A percentile compares a stretch with the other conserved stretches of the same genome.
These are phyloP conservation scores for Phytopythium cucurbitacearum DNA, from an alignment of 352 stramenopile species.

Conservation along the genomic window DNA sequence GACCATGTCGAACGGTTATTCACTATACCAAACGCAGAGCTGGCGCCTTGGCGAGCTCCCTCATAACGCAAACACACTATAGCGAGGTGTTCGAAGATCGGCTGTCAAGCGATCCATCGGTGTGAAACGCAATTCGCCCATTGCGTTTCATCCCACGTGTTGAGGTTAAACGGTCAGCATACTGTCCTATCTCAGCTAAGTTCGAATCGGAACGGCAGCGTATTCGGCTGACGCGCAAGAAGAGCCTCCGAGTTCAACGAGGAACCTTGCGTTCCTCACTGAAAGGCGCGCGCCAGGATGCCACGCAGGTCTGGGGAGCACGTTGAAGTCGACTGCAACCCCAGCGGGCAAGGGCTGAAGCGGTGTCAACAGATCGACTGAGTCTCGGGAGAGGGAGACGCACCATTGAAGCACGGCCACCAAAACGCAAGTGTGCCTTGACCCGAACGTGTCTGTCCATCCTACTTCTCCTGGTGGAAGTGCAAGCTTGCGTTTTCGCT, in stretches of 20 bases:
- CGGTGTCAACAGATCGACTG: background rate
- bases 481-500: conserved; percentile 3
- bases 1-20: background rate
- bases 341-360: background rate
- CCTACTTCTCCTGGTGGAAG: background rate
- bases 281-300: conserved; percentile 3
- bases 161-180: background rate
- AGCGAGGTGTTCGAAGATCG: background rate
- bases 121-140: conserved; percentile 6
- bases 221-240: conserved; percentile 21
- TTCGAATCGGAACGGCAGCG: conserved; percentile 9
- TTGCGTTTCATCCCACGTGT: conserved; percentile 16
- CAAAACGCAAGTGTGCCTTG: no score
- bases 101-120: background rate
- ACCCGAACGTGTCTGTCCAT: background rate
- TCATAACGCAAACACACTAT: background rate
- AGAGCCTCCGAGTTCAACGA: conserved; percentile 2
- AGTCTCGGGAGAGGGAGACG: background rate
- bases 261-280: conserved; percentile 13
- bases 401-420: no score
- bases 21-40: background rate
- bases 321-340: conserved; percentile 4
- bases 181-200: conserved; percentile 10
- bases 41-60: background rate
- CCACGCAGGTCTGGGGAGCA: background rate